A percentile compares a stretch with the other conserved stretches of the same genome.
Conservation (phyloP, 768 basidiomycete genomes). For the Tricholoma bakamatsutake region DNA sequence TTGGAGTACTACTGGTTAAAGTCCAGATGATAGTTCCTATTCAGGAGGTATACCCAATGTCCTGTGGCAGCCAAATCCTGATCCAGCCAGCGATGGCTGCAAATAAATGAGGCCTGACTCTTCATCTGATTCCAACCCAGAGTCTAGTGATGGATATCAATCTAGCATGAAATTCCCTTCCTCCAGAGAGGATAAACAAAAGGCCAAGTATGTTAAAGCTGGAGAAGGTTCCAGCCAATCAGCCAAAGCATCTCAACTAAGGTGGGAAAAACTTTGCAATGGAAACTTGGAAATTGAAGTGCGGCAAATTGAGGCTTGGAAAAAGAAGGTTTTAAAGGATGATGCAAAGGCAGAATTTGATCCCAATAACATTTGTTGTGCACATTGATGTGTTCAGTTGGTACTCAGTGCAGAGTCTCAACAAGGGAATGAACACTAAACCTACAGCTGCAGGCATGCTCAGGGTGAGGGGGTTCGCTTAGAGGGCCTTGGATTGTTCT, state of each 20-base stretch:
- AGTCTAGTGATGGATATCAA: neutral
- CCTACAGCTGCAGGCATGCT: too few species aligned
- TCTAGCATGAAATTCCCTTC: neutral
- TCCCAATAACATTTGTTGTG: slow-evolving; percentile 1
- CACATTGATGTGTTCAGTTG: too few species aligned
- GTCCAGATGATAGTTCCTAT: neutral
- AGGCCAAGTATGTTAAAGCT: neutral
- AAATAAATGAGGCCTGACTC: neutral
- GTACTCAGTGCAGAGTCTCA: too few species aligned
- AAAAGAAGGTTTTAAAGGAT: neutral
- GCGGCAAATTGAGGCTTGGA: neutral
- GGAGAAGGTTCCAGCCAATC: neutral
- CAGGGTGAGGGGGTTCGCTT: too few species aligned
- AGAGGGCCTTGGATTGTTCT: too few species aligned
- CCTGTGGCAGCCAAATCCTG: neutral
- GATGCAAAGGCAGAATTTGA: neutral
- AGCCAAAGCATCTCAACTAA: neutral
- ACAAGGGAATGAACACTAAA: too few species aligned
- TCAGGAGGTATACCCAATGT: neutral
- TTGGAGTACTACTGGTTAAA: neutral
- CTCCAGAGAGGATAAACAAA: neutral
- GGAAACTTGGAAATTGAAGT: neutral
- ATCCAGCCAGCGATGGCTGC: neutral
- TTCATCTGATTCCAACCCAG: neutral
- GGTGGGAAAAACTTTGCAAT: neutral